Conservation (phyloP, 495 filamentous ascomycete species). For the Parathielavia appendiculata region DNA sequence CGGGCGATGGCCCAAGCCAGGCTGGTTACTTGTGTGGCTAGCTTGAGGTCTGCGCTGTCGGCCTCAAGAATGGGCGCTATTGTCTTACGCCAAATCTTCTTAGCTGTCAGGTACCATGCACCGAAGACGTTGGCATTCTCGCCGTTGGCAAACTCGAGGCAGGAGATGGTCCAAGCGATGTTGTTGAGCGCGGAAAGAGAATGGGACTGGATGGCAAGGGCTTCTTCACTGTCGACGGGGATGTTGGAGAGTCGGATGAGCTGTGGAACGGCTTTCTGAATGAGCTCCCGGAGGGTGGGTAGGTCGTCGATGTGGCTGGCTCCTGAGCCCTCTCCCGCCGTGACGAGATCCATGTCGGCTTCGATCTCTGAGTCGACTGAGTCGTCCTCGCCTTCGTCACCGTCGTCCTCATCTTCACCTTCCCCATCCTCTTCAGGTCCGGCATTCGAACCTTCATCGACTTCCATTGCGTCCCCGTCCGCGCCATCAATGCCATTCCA, state of each 20-base stretch:
- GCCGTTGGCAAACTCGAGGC: constrained; percentile 42
- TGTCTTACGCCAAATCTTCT: constrained; percentile 48
- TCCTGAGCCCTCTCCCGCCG: constrained; percentile 42
- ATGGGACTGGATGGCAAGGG: constrained; percentile 38
- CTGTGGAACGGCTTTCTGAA: constrained; percentile 46
- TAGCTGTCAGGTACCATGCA: constrained; percentile 47
- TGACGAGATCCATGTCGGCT: constrained; percentile 55
- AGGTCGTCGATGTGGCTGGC: constrained; percentile 37
- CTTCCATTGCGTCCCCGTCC: constrained; percentile 32
- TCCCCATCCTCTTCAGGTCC: constrained; percentile 30
- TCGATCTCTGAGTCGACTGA: constrained; percentile 43
- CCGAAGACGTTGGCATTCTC: constrained; percentile 38
- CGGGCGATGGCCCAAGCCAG: constrained; percentile 59
- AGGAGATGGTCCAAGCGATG: constrained; percentile 55
- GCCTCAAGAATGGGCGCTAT: constrained; percentile 49
- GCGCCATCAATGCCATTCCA: constrained; percentile 33
- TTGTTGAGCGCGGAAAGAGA: constrained; percentile 55
- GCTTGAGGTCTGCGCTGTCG: constrained; percentile 54
- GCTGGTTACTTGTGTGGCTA: constrained; percentile 53
- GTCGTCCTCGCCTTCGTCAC: constrained; percentile 41
- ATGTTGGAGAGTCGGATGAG: constrained; percentile 40
- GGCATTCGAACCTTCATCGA: constrained; percentile 32
- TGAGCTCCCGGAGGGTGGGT: constrained; percentile 44
- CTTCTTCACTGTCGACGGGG: constrained; percentile 21
- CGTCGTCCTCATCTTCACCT: constrained; percentile 28